phyloP scores from a whole-genome alignment of 306 rosid species.

The Carpinus viminea region DNA sequence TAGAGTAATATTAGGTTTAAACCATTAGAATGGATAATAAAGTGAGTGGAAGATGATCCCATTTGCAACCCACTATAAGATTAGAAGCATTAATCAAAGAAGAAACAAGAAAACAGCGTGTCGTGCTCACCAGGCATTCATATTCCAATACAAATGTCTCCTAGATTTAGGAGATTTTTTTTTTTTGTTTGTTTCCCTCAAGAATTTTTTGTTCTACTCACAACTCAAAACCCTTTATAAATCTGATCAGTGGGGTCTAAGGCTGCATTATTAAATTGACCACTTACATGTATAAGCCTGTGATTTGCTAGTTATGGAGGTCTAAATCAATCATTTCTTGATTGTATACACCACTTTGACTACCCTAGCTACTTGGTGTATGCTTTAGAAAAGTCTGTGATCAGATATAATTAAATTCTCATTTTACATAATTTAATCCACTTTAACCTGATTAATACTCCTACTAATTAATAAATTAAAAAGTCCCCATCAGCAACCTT shows the following conservation, averaged over 20 bases:
- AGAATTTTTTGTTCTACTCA: not conserved
- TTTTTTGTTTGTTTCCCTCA: too few relatives aligned
- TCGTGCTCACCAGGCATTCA: too few relatives aligned
- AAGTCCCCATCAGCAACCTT: not conserved
- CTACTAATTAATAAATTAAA: not conserved
- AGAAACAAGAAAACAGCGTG: too few relatives aligned
- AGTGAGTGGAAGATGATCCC: not conserved
- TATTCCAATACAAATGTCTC: too few relatives aligned
- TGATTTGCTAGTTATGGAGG: constrained; percentile 8
- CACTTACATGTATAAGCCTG: not conserved
- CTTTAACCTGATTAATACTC: not conserved
- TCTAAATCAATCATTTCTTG: constrained; percentile 14
- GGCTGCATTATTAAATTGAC: not conserved
- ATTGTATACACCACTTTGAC: constrained; percentile 11
- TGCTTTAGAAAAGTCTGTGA: not conserved
- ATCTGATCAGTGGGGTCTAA: not conserved
- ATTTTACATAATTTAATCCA: not conserved
- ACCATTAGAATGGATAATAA: not conserved
- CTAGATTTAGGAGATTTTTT: too few relatives aligned
- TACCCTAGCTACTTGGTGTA: constrained; percentile 6
- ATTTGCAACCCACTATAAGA: not conserved
- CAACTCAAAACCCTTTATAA: not conserved
- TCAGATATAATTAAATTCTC: not conserved
- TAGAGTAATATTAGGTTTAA: too few relatives aligned
- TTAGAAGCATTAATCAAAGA: too few relatives aligned